phyloP scores from a whole-genome alignment of 1,139 yeast genomes.

The Casaregolazyma suthepensis region DNA sequence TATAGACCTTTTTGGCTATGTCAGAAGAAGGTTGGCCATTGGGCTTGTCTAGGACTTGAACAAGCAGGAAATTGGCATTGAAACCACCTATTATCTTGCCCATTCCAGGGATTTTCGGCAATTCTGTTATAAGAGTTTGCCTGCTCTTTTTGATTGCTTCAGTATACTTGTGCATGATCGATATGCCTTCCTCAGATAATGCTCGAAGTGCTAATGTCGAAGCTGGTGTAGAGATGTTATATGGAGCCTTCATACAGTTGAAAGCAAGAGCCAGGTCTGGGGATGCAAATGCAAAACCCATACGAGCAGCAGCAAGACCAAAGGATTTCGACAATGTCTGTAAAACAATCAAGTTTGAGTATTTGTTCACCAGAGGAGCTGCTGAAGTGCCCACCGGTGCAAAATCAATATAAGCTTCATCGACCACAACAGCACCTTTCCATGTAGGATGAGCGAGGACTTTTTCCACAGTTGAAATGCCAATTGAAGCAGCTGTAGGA shows the following conservation, averaged over 20 bases:
- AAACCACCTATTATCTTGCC: constrained; percentile 80
- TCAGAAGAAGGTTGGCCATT: constrained; percentile 60
- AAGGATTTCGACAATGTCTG: constrained; percentile 93
- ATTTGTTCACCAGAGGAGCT: constrained; percentile 73
- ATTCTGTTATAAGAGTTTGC: constrained; percentile 42
- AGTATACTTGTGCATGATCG: constrained; percentile 53
- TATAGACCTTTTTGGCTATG: constrained; percentile 63
- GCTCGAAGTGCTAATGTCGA: constrained; percentile 73
- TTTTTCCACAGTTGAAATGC: constrained; percentile 42
- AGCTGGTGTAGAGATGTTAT: constrained; percentile 81
- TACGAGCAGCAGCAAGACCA: constrained; percentile 89
- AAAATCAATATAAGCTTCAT: constrained; percentile 94
- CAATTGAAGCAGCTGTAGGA: constrained; percentile 74
- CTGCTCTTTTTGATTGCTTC: constrained; percentile 51
- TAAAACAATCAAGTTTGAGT: constrained; percentile 78
- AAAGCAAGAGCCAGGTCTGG: constrained; percentile 56
- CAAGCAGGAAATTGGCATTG: constrained; percentile 77
- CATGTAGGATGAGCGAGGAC: constrained; percentile 50
- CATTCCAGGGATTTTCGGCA: constrained; percentile 52
- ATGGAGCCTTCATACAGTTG: constrained; percentile 93
- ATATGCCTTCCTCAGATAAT: constrained; percentile 51
- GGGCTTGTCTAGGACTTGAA: constrained; percentile 57
- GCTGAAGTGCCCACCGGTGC: constrained; percentile 60
- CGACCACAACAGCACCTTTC: constrained; percentile 81
- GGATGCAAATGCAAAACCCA: constrained; percentile 72